Percentiles rank a stretch among this genome's conserved stretches.
Evolutionary conservation across 2,329 filamentous ascomycete genomes (phyloP).

Genomic region (Neocatenulostroma microsporum): DNA sequence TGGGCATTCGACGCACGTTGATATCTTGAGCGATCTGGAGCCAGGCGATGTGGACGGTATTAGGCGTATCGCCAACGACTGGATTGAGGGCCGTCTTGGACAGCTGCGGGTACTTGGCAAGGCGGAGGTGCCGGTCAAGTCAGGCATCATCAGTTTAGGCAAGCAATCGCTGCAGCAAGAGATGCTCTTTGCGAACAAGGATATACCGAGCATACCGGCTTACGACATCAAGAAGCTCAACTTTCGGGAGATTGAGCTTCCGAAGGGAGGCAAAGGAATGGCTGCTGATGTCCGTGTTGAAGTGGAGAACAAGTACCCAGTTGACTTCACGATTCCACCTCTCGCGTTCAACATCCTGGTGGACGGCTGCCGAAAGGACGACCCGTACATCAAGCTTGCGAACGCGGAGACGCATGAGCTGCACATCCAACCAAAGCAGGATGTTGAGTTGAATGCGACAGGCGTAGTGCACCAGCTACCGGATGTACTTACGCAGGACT

Average conservation of each 20-base stretch:
- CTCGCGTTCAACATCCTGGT: conserved; percentile 81
- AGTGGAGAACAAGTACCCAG: conserved; percentile 67
- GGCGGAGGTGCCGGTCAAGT: conserved; percentile 64
- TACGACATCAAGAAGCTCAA: conserved; percentile 77
- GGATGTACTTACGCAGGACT: conserved; percentile 61
- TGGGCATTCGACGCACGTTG: conserved; percentile 66
- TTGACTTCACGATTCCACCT: conserved; percentile 67
- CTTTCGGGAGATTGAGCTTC: conserved; percentile 60
- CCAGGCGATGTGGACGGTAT: conserved; percentile 72
- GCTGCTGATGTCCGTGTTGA: conserved; percentile 69
- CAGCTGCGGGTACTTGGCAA: conserved; percentile 65
- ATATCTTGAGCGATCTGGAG: conserved; percentile 68
- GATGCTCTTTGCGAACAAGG: conserved; percentile 62
- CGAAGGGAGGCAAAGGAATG: conserved; percentile 56
- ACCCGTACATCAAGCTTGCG: conserved; percentile 70
- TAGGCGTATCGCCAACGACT: conserved; percentile 75
- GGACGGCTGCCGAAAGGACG: conserved; percentile 64
- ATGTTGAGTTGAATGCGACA: conserved; percentile 61
- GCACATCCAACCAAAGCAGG: conserved; percentile 57
- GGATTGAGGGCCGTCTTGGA: conserved; percentile 70
- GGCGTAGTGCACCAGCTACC: conserved; percentile 69
- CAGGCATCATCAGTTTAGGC: conserved; percentile 72
- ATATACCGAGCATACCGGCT: conserved; percentile 69
- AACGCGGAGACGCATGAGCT: conserved; percentile 63
- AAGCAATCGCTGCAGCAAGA: conserved; percentile 67